Percentiles rank a stretch among this genome's conserved stretches.
Evolutionary conservation across 192 early-diverging fungal genomes (phyloP).

Genomic region (Coemansia umbellata): DNA sequence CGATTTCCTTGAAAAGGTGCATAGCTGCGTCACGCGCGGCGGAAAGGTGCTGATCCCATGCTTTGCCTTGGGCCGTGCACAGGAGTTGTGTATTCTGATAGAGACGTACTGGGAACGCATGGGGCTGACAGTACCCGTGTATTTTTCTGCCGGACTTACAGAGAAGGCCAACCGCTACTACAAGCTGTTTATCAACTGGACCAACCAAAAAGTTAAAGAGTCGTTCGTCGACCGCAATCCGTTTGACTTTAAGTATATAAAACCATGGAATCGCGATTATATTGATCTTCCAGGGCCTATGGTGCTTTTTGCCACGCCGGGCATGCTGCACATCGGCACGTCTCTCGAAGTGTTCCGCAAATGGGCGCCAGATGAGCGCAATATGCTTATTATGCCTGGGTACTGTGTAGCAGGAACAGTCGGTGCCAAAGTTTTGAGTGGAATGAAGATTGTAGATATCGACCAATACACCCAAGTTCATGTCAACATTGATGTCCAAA

Average conservation of each 20-base stretch:
- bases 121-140: constrained; percentile 84
- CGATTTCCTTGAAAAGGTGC: constrained; percentile 88
- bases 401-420: constrained; percentile 97
- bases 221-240: constrained; percentile 92
- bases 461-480: constrained; percentile 71
- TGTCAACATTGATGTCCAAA: constrained; percentile 89
- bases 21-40: constrained; percentile 67
- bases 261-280: constrained; percentile 69
- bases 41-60: constrained; percentile 95
- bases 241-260: constrained; percentile 96
- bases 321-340: constrained; percentile 97
- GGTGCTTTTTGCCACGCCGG: constrained; percentile 95
- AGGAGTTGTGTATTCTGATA: constrained; percentile 94
- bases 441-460: constrained; percentile 80
- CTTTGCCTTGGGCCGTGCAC: constrained; percentile 97
- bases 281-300: constrained; percentile 81
- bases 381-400: constrained; percentile 98
- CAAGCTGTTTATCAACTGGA: constrained; percentile 97
- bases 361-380: constrained; percentile 87
- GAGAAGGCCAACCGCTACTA: constrained; percentile 94
- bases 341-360: constrained; percentile 94
- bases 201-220: constrained; percentile 93
- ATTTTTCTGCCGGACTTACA: constrained; percentile 93
- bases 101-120: constrained; percentile 95
- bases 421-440: constrained; percentile 87